Conservation (phyloP, 2,329 filamentous ascomycete species). For the Fusarium annulatum region DNA sequence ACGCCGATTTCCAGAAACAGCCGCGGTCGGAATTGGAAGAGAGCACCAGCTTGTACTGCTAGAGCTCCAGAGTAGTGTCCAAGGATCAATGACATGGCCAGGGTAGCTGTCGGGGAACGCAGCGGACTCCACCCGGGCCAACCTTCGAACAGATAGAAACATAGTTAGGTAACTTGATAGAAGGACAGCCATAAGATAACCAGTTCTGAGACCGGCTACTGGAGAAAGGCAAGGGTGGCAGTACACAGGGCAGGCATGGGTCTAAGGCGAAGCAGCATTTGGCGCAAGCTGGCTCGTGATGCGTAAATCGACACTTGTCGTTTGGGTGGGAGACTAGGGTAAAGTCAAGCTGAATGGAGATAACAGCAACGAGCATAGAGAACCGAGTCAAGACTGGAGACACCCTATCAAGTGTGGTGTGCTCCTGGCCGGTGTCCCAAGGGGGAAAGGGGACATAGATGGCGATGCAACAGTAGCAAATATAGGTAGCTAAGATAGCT, state of each 20-base stretch:
- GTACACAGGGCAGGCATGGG: constrained; percentile 12
- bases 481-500: constrained; percentile 9
- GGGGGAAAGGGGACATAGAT: constrained; percentile 23
- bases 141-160: constrained; percentile 24
- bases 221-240: constrained; percentile 25
- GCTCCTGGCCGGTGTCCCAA: constrained; percentile 41
- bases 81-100: constrained; percentile 29
- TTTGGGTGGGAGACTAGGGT: constrained; percentile 22
- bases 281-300: constrained; percentile 41
- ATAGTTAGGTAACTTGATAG: constrained; percentile 18
- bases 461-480: constrained; percentile 30
- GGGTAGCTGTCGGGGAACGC: constrained; percentile 32
- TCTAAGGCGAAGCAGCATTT: constrained; percentile 40
- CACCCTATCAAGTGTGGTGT: constrained; percentile 16
- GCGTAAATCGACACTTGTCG: constrained; percentile 33
- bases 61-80: constrained; percentile 43
- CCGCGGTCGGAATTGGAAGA: constrained; percentile 13
- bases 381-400: constrained; percentile 27
- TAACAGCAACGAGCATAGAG: constrained; percentile 16
- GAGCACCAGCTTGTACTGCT: constrained; percentile 36
- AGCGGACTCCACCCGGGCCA: constrained; percentile 23
- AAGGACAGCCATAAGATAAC: constrained; percentile 19
- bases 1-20: constrained; percentile 11
- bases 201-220: constrained; percentile 17
- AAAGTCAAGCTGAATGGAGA: constrained; percentile 13